A percentile compares a stretch with the other conserved stretches of the same genome.
Evolutionary conservation across 331 rosid species (phyloP).

Genomic region (Erythrophleum ivorense): DNA sequence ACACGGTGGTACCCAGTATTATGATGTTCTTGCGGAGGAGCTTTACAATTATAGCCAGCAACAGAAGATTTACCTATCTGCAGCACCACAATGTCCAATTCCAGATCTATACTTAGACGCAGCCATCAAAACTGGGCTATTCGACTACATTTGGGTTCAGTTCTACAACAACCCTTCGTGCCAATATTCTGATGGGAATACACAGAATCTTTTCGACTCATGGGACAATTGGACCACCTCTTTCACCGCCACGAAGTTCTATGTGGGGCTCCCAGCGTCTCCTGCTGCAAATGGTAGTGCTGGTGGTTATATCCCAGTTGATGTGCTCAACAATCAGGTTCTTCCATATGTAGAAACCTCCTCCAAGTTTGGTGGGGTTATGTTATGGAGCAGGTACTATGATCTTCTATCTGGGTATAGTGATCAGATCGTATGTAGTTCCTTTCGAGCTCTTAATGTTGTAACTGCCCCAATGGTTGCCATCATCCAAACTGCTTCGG

Average conservation of each 20-base stretch:
- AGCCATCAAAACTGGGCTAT: slow-evolving; percentile 45
- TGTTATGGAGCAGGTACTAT: background rate
- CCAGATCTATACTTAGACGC: slow-evolving; percentile 32
- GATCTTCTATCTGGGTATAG: background rate
- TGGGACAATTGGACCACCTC: background rate
- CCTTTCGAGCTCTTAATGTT: background rate
- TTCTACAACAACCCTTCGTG: slow-evolving; percentile 53
- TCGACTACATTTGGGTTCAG: slow-evolving; percentile 52
- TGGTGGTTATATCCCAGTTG: background rate
- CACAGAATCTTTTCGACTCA: background rate
- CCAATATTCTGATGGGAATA: slow-evolving; percentile 16
- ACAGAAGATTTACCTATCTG: slow-evolving; percentile 31
- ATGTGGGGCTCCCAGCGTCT: background rate
- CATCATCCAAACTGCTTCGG: background rate
- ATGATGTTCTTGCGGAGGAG: slow-evolving; percentile 36
- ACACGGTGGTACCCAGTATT: background rate
- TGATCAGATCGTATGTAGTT: background rate
- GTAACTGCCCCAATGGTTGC: background rate
- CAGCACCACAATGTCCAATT: slow-evolving; percentile 50
- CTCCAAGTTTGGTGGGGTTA: slow-evolving; percentile 8
- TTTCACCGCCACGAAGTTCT: background rate
- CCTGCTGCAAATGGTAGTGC: background rate
- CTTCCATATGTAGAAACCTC: background rate
- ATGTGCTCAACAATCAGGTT: background rate
- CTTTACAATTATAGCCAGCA: slow-evolving; percentile 4